These are phyloP conservation scores for Ogataea saltuana DNA, from an alignment of 805 yeast species.

Conservation along the genomic window DNA sequence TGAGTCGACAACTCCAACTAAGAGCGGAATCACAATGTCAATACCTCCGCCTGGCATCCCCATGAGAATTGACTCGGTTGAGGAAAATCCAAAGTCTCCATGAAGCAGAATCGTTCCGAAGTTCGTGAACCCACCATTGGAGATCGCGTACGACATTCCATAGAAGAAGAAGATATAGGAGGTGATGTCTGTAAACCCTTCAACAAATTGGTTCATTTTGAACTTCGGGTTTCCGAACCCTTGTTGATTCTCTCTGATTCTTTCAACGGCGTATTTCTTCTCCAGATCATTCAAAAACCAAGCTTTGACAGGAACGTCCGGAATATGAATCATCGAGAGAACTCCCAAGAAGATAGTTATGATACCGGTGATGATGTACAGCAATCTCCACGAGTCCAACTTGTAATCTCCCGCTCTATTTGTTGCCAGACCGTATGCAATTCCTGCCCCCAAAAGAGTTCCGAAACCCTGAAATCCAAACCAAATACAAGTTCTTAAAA, in stretches of 20 bases:
- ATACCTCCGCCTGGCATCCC: conserved; percentile 33
- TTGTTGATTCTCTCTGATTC: conserved; percentile 21
- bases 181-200: conserved; percentile 31
- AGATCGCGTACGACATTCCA: conserved; percentile 27
- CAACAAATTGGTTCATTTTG: conserved; percentile 28
- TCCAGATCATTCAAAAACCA: conserved; percentile 41
- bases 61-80: conserved; percentile 25
- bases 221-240: conserved; percentile 32
- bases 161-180: conserved; percentile 46
- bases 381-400: conserved; percentile 52
- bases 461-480: conserved; percentile 47
- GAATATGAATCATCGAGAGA: conserved; percentile 49
- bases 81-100: conserved; percentile 19
- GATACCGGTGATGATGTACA: conserved; percentile 60
- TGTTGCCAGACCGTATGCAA: conserved; percentile 54
- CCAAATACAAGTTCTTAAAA: conserved; percentile 31
- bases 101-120: conserved; percentile 39
- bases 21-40: conserved; percentile 35
- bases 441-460: conserved; percentile 48
- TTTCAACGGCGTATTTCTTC: conserved; percentile 36
- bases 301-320: conserved; percentile 52
- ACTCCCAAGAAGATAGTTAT: conserved; percentile 55
- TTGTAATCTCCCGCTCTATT: conserved; percentile 1
- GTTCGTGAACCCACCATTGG: conserved; percentile 45
- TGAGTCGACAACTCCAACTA: conserved; percentile 27